A percentile compares a stretch with the other conserved stretches of the same genome.
These are phyloP conservation scores for Trametopsis cervina DNA, from an alignment of 768 basidiomycete genomes.

Conservation along the genomic window DNA sequence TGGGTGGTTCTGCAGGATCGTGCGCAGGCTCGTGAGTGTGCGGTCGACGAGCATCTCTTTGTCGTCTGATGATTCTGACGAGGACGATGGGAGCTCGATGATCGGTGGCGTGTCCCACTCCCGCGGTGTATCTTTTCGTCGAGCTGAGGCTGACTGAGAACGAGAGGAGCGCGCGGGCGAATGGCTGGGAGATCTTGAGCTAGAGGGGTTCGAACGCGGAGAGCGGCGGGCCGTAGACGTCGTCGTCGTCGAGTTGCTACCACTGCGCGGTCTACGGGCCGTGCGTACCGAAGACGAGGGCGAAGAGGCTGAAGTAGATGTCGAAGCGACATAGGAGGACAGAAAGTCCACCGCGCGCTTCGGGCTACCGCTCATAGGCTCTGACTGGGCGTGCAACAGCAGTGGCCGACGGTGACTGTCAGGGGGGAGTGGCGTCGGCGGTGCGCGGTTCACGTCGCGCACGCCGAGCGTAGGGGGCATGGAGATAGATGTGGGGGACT, in stretches of 20 bases:
- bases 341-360: slow-evolving; percentile 21
- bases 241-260: slow-evolving; percentile 12
- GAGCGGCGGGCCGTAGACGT: slow-evolving; percentile 10
- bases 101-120: slow-evolving; percentile 38
- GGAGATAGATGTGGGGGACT: slow-evolving; percentile 44
- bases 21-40: slow-evolving; percentile 60
- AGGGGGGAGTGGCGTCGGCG: slow-evolving; percentile 14
- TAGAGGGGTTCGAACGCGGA: neutral
- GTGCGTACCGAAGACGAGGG: slow-evolving; percentile 5
- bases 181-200: slow-evolving; percentile 10
- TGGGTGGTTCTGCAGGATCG: slow-evolving; percentile 44
- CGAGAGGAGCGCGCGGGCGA: slow-evolving; percentile 13
- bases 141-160: slow-evolving; percentile 5
- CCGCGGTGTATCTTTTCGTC: slow-evolving; percentile 4
- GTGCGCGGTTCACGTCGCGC: slow-evolving; percentile 25
- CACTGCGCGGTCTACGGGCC: slow-evolving; percentile 9
- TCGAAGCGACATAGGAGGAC: slow-evolving; percentile 16
- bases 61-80: slow-evolving; percentile 49
- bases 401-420: slow-evolving; percentile 8
- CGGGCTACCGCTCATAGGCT: slow-evolving; percentile 3
- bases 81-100: slow-evolving; percentile 49
- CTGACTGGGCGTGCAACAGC: slow-evolving; percentile 4
- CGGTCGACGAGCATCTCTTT: slow-evolving; percentile 43
- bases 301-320: slow-evolving; percentile 7
- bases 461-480: slow-evolving; percentile 70